Conservation (phyloP, 257 asterid genomes). For the Gentiana macrophylla region DNA sequence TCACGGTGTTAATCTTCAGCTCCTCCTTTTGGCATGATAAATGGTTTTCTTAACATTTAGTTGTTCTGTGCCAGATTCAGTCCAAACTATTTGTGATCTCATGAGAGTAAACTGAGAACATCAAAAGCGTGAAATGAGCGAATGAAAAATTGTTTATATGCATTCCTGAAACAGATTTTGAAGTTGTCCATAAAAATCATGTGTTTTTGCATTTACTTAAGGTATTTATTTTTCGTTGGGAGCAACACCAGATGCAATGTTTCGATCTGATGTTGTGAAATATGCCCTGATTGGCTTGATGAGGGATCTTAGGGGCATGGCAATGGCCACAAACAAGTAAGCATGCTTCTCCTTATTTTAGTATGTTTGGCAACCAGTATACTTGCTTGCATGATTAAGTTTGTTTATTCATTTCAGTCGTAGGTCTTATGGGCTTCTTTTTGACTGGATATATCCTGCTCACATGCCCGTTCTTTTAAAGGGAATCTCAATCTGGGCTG, state of each 20-base stretch:
- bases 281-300: conserved; percentile 85
- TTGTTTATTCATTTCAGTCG: conserved; percentile 50
- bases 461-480: conserved; percentile 81
- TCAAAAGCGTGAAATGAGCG: neutral
- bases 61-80: no score
- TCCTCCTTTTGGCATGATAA: no score
- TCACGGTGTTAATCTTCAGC: no score
- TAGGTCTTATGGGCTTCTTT: conserved; percentile 77
- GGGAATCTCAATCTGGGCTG: conserved; percentile 95
- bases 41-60: no score
- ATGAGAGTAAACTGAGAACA: neutral
- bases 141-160: neutral
- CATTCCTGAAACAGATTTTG: no score
- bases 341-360: conserved; percentile 12
- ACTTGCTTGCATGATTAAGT: neutral
- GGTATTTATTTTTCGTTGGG: conserved; percentile 69
- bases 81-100: neutral
- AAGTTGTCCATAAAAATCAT: no score
- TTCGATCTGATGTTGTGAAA: conserved; percentile 77
- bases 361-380: neutral
- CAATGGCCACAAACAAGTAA: conserved; percentile 92
- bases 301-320: conserved; percentile 96
- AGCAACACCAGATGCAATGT: conserved; percentile 71
- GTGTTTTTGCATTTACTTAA: conserved; percentile 9
- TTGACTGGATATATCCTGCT: conserved; percentile 97